Base-by-base conservation (phyloP, 257 asterid genomes). In the Paraleonurus japonicus region DNA sequence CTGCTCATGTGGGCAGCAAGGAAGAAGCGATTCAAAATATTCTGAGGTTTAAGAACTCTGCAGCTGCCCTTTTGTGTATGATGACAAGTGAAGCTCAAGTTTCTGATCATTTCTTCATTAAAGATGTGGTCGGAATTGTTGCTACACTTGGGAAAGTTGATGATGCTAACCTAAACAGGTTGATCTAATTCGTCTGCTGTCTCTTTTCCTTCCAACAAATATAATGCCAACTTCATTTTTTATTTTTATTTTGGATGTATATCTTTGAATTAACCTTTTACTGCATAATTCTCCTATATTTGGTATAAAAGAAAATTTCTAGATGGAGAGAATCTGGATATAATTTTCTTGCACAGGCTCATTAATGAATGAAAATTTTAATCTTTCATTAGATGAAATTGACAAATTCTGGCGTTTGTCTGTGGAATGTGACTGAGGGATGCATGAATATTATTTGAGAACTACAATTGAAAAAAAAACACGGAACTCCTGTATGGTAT, bases 101-200 rank as follows among this genome's bases (percentile, higher is more conserved):
- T 64, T 72, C 87, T 72, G 80, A 79, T 50, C 54, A 83, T 66
- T 73, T 82, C 32, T 72, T 79, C 71, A 74, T 78, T 39, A 84
- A 85, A 71, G 96, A 89, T 60, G 86, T 89, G 81, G 55, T 89
- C 6, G 98, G 98, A 60, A 30, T 86, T 60, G 94, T 89, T 81
- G 96, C 95, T 51, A 80, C 85, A 47, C 96, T 93, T 71, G 95
- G 95, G 68, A 84, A 76, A 62, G 82, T 87, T 67, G 90, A 83
- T 8, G 92, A 89, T 69, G 84, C 75, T 61, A 85, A 79, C 74
- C 86, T 93, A 53, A 90, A 90, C 92, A 83, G 97, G 98, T 90
- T 80, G 54, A 83, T 76, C 74, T 82, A 65, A 7, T 72, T 65
- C 65, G 20, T 51, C 54, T 76, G 57, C 64, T 66, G 72, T 19